Percentiles rank a stretch among this genome's conserved stretches.
These are phyloP conservation scores for Cyathus striatus DNA, from an alignment of 768 basidiomycete genomes.

Conservation along the genomic window DNA sequence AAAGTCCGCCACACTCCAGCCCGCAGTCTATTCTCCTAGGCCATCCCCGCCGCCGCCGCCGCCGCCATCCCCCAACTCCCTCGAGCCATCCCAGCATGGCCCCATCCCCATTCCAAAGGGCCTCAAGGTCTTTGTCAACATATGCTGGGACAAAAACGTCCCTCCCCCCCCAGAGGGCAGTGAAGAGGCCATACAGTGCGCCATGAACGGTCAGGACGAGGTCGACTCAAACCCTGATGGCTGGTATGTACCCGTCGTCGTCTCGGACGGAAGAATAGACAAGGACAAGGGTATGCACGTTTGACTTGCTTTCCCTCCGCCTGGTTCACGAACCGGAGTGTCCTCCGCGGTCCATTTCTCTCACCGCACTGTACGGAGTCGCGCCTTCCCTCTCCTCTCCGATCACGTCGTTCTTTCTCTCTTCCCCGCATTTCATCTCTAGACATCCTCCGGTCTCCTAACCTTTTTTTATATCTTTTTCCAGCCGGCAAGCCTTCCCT, in stretches of 20 bases:
- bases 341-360: neutral
- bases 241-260: slow-evolving; percentile 68
- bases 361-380: neutral
- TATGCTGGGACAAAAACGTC: slow-evolving; percentile 64
- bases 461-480: too few relatives aligned
- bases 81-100: slow-evolving; percentile 18
- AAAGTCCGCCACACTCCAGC: slow-evolving; percentile 47
- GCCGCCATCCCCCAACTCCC: slow-evolving; percentile 13
- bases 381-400: neutral
- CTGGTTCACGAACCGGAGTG: neutral
- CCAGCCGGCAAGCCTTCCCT: slow-evolving; percentile 69
- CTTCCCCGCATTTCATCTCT: slow-evolving; percentile 7
- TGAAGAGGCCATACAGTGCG: slow-evolving; percentile 53
- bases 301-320: neutral
- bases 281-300: slow-evolving; percentile 59
- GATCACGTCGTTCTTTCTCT: neutral
- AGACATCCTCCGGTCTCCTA: too few relatives aligned
- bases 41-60: slow-evolving; percentile 4
- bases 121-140: slow-evolving; percentile 69
- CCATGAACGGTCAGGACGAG: slow-evolving; percentile 45
- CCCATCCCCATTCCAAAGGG: slow-evolving; percentile 36
- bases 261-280: slow-evolving; percentile 59
- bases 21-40: slow-evolving; percentile 27
- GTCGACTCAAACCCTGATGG: slow-evolving; percentile 32
- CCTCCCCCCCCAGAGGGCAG: slow-evolving; percentile 63